Percentiles rank a stretch among this genome's conserved stretches.
phyloP scores from a whole-genome alignment of 345 rosid species.

The Corymbia maculata region DNA sequence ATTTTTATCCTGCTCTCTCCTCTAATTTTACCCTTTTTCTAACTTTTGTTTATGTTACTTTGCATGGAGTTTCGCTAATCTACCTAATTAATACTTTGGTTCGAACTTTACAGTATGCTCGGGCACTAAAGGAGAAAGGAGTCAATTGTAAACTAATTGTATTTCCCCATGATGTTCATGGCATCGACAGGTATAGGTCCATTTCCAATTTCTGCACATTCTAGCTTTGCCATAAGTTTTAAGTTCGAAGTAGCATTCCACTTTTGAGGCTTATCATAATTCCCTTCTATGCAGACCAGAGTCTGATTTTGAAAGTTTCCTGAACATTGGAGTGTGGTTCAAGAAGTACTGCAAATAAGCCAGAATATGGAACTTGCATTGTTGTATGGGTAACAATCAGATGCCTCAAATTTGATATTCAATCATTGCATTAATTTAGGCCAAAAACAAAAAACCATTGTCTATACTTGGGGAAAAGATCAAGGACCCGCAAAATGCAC shows the following conservation, averaged over 20 bases:
- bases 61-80: background rate
- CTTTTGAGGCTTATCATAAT: background rate
- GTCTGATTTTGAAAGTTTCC: conserved; percentile 76
- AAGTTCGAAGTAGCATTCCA: background rate
- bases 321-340: conserved; percentile 79
- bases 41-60: background rate
- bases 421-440: background rate
- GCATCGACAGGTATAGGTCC: conserved; percentile 45
- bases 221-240: background rate
- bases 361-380: background rate
- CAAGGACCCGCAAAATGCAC: background rate
- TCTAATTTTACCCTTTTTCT: background rate
- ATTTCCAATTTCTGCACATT: background rate
- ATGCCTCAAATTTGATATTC: background rate
- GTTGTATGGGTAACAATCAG: background rate
- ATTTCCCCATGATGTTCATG: conserved; percentile 73
- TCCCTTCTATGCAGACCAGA: conserved; percentile 54
- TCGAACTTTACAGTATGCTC: conserved; percentile 41
- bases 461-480: background rate
- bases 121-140: conserved; percentile 78
- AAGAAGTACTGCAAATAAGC: conserved; percentile 16
- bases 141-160: conserved; percentile 56
- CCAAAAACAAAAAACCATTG: background rate
- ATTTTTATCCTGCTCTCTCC: background rate
- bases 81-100: background rate